Evolutionary conservation across 495 filamentous ascomycete species (phyloP).

Genomic region (Podospora conica): DNA sequence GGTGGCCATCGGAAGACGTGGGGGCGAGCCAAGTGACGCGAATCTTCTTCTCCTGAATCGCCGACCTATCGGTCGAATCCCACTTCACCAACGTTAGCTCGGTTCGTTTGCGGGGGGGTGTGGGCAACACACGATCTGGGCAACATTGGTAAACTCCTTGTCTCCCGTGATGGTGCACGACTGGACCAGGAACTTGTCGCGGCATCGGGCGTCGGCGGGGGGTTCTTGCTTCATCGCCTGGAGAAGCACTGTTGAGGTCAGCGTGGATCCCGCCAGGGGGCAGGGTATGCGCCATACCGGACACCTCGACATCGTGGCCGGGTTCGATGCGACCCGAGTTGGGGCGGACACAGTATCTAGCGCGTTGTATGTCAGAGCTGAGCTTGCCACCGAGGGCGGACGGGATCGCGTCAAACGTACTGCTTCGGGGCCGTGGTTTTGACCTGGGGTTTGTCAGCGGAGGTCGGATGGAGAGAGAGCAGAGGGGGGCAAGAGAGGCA

Average conservation of each 20-base stretch:
- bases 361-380: constrained; percentile 12
- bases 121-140: constrained; percentile 60
- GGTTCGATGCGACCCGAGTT: constrained; percentile 94
- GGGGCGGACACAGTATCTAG: constrained; percentile 93
- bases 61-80: constrained; percentile 65
- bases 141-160: constrained; percentile 72
- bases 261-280: constrained; percentile 20
- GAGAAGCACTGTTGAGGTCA: constrained; percentile 62
- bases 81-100: constrained; percentile 49
- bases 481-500: constrained; percentile 14
- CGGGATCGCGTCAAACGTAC: constrained; percentile 48
- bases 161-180: constrained; percentile 79
- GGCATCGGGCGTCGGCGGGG: constrained; percentile 74
- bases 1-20: constrained; percentile 15
- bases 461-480: not conserved
- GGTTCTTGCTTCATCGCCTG: constrained; percentile 98
- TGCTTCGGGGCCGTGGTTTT: constrained; percentile 99
- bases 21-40: constrained; percentile 73
- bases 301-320: constrained; percentile 81
- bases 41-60: constrained; percentile 90
- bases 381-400: not conserved
- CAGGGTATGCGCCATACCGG: constrained; percentile 49
- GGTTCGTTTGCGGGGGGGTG: not conserved
- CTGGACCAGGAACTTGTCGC: constrained; percentile 98
- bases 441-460: constrained; percentile 52